These are phyloP conservation scores for Thalassia testudinum DNA, from an alignment of 116 monocot genomes.

Conservation along the genomic window DNA sequence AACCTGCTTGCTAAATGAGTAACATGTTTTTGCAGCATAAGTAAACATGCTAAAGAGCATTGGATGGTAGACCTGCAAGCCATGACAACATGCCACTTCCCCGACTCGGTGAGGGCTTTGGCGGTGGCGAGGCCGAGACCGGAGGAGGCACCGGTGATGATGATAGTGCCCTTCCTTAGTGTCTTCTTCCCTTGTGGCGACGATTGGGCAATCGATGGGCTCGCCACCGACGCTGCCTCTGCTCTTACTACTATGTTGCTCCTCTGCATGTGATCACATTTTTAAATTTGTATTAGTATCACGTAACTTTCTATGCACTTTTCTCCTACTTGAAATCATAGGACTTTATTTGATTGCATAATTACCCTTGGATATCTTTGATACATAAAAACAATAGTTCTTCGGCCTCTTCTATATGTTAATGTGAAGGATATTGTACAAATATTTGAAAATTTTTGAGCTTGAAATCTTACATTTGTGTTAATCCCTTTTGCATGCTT, in stretches of 20 bases:
- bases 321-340: conserved; percentile 2
- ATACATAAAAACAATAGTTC: no score
- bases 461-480: no score
- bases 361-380: background rate
- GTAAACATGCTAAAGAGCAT: no score
- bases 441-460: no score
- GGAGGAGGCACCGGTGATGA: conserved; percentile 88
- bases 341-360: background rate
- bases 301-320: no score
- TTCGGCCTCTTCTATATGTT: no score
- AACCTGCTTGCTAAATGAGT: no score
- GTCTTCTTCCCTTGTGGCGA: conserved; percentile 57
- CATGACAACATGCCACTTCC: conserved; percentile 88
- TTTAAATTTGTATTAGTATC: no score
- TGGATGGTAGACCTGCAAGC: conserved; percentile 53
- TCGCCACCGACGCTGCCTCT: conserved; percentile 27
- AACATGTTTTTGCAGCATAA: no score
- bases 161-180: conserved; percentile 61
- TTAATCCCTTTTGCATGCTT: no score
- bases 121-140: conserved; percentile 92
- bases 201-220: conserved; percentile 28
- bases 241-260: conserved; percentile 24
- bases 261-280: no score
- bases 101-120: conserved; percentile 70
- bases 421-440: no score